These are phyloP conservation scores for Chrysoporthe deuterocubensis DNA, from an alignment of 2,329 filamentous ascomycete genomes.

Conservation along the genomic window DNA sequence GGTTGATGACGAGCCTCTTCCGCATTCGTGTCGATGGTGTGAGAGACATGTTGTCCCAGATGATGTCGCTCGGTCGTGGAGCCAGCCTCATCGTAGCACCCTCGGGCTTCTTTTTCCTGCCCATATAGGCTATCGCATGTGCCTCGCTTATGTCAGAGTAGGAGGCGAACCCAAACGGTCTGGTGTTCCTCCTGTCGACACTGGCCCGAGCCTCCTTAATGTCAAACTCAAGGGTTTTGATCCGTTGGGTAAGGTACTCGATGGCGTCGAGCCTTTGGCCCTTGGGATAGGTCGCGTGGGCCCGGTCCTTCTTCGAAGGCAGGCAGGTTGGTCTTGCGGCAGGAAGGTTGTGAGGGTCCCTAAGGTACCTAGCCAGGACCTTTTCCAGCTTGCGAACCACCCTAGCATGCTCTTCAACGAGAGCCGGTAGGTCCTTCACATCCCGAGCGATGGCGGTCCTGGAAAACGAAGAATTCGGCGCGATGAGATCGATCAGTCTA, in stretches of 20 bases:
- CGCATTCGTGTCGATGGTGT: conserved; percentile 69
- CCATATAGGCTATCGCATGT: conserved; percentile 82
- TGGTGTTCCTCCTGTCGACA: conserved; percentile 85
- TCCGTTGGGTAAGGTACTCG: conserved; percentile 85
- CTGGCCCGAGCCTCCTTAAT: conserved; percentile 82
- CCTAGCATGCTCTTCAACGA: conserved; percentile 83
- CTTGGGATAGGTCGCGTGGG: conserved; percentile 64
- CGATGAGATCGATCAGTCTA: conserved; percentile 78
- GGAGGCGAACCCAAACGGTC: conserved; percentile 93
- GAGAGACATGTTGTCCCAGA: conserved; percentile 91
- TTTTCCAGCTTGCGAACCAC: conserved; percentile 82
- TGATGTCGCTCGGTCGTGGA: conserved; percentile 86
- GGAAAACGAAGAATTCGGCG: conserved; percentile 77
- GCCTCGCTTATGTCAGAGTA: conserved; percentile 88
- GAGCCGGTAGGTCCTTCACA: conserved; percentile 82
- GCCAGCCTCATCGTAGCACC: conserved; percentile 79
- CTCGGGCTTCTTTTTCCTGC: conserved; percentile 78
- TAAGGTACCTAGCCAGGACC: conserved; percentile 86
- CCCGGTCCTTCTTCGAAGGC: conserved; percentile 78
- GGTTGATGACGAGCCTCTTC: conserved; percentile 75
- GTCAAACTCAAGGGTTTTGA: conserved; percentile 78
- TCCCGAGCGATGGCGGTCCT: conserved; percentile 86
- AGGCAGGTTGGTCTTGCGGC: conserved; percentile 76
- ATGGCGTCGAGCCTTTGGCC: conserved; percentile 89
- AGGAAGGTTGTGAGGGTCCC: conserved; percentile 81